Evolutionary conservation across 2,329 filamentous ascomycete genomes (phyloP).

Genomic region (Metarhizium anisopliae): DNA sequence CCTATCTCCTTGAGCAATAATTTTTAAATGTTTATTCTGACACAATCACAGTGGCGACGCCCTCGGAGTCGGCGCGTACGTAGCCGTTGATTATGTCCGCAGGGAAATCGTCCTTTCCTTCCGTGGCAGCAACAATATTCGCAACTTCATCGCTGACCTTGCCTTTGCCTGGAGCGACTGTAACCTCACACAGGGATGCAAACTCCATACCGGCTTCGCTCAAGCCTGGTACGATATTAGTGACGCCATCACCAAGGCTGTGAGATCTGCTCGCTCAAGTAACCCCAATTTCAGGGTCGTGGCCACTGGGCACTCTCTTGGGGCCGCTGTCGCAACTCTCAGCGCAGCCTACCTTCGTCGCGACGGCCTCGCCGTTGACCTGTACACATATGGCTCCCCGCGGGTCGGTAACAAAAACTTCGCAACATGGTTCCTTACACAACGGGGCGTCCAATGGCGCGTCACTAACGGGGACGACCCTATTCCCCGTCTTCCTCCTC

Average conservation of each 20-base stretch:
- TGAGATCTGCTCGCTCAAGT: too few relatives aligned
- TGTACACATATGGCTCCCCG: too few relatives aligned
- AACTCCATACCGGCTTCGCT: slow-evolving; percentile 49
- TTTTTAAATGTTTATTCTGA: slow-evolving; percentile 12
- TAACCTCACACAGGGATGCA: slow-evolving; percentile 31
- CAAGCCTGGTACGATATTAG: slow-evolving; percentile 47
- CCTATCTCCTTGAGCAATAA: not conserved
- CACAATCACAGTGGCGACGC: slow-evolving; percentile 24
- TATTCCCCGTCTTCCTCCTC: too few relatives aligned
- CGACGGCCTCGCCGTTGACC: too few relatives aligned
- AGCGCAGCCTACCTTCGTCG: too few relatives aligned
- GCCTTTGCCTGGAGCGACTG: slow-evolving; percentile 21
- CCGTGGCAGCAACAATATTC: slow-evolving; percentile 48
- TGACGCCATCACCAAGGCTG: slow-evolving; percentile 2
- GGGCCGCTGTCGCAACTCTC: too few relatives aligned
- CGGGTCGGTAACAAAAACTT: too few relatives aligned
- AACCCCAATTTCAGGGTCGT: too few relatives aligned
- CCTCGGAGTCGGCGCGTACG: slow-evolving; percentile 40
- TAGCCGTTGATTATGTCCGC: slow-evolving; percentile 39
- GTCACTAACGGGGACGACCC: too few relatives aligned
- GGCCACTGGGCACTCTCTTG: too few relatives aligned
- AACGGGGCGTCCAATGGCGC: too few relatives aligned
- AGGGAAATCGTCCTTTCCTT: slow-evolving; percentile 50
- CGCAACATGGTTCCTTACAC: too few relatives aligned
- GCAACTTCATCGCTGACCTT: slow-evolving; percentile 54